Evolutionary conservation across 768 basidiomycete species (phyloP), one percentile per base, ranked within the genome.

Genomic region (Boletus insuetus): DNA sequence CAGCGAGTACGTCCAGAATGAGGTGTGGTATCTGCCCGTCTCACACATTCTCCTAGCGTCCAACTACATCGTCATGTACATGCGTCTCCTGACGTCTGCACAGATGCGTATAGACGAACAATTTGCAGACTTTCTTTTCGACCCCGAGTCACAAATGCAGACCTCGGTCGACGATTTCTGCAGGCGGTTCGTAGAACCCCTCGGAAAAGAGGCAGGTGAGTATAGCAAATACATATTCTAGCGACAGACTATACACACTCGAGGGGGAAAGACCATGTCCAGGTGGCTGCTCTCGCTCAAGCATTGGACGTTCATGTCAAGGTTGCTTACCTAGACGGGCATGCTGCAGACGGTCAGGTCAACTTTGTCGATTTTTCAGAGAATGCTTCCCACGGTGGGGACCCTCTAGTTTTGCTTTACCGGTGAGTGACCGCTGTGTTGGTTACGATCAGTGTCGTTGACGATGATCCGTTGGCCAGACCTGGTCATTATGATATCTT

Each of bases 401-500:
- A 75, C n/a, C 85, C 89, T 3, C 73, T 93, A 11, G 79, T 79
- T 46, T 69, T 94, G 55, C 73, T 94, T 31, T 94, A 92, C 72
- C 77, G 91, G 92, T 91, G 60, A 59, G 81, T 63, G 29, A 11
- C 31, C 19, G 10, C 39, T 34, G 31, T 44, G 5, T 50, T 24
- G 11, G 38, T 47, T 55, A 13, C 38, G 34, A 39, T 46, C 32
- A 35, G 35, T 11, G 12, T 26, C 42, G 47, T 54, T 34, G 37
- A 53, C 19, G 37, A 53, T 20, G 13, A 31, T 58, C 19, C 29
- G 40, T 56, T 47, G 51, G 13, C 13, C 54, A 92, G 91, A 46
- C 92, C 93, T 19, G 92, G 93, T 10, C 93, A 95, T 68, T 95
- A 91, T 70, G 93, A 95, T 72, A 86, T 94, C 47, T 43, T 70